Base-by-base conservation (phyloP, 2,329 filamentous ascomycete species). In the Coniochaeta prunicola region DNA sequence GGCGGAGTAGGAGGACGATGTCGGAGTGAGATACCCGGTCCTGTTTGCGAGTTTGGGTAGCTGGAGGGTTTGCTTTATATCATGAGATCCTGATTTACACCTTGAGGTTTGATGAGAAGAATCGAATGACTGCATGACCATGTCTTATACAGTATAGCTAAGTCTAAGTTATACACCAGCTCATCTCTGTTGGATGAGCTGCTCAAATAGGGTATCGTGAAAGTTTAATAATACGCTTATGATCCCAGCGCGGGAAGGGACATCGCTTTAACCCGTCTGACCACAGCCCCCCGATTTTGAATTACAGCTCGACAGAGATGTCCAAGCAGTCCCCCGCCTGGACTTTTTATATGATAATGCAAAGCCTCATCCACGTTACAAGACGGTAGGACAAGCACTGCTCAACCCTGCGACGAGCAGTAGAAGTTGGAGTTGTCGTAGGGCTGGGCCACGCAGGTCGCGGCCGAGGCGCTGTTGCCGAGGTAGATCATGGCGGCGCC, bases 401-500 rank as follows among this genome's bases (percentile, higher is more conserved):
- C 53, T 54, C 17, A 56, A 19, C 17, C 17, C 34, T 13, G 68
- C 59, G 64, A 62, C 1, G 45, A 56, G 3, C 62, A 56, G 33
- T 63, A 61, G 42, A 68, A 64, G 36, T 64, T 65, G 17, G 60
- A 33, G 28, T 64, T 59, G 57, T 67, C 64, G 40, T 62, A 68
- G 28, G 56, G 55, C 53, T 60, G 60, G 12, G 64, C 56, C 24
- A 58, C 48, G 61, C 66, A 68, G 15, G 59, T 58, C 8, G 65
- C 42, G 0, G n/a, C 59, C 8, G 61, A 62, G 13, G 62, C 55
- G 12, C 58, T 58, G 56, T 57, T 58, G 26, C 61, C 60, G 19
- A 67, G 56, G 38, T 62, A 59, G 34, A 64, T 62, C 61, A 67
- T 65, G 42, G 64, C 57, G 13, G 66, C 66, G 33, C 62, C 64